Evolutionary conservation across 768 basidiomycete genomes (phyloP).

Genomic region (Nidularia sp.): DNA sequence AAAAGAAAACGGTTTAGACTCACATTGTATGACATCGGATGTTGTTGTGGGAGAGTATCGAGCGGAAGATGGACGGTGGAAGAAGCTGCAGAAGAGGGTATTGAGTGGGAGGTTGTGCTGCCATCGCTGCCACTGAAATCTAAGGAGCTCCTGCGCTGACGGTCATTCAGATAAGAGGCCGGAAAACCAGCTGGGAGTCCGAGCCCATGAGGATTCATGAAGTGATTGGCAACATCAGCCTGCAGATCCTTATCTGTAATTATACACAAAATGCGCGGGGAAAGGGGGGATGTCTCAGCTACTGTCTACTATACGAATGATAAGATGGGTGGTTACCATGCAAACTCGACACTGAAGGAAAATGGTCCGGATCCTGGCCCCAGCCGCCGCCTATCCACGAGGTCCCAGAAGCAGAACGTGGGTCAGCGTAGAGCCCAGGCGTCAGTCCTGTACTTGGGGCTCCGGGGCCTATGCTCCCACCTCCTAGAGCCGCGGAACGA

Average conservation of each 20-base stretch:
- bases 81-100: conserved; percentile 51
- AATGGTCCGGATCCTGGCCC: conserved; percentile 7
- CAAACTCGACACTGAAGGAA: conserved; percentile 1
- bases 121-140: conserved; percentile 37
- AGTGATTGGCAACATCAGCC: conserved; percentile 3
- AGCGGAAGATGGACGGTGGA: conserved; percentile 49
- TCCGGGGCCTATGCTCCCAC: not conserved
- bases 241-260: conserved; percentile 8
- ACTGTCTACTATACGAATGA: not conserved
- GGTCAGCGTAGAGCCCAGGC: conserved; percentile 9
- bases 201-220: conserved; percentile 5
- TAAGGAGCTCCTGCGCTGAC: conserved; percentile 1
- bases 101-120: conserved; percentile 35
- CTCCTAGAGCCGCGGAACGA: conserved; percentile 2
- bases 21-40: not conserved
- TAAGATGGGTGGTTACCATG: conserved; percentile 6
- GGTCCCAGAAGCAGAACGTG: conserved; percentile 1
- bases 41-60: conserved; percentile 6
- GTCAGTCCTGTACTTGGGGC: conserved; percentile 6
- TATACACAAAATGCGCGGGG: not conserved
- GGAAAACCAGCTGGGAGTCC: not conserved
- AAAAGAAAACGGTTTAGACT: not conserved
- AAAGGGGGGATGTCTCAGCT: not conserved
- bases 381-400: conserved; percentile 9
- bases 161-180: conserved; percentile 1